Percentiles rank a stretch among this genome's conserved stretches.
Evolutionary conservation across 768 basidiomycete genomes (phyloP).

Genomic region (Mycena galericulata): DNA sequence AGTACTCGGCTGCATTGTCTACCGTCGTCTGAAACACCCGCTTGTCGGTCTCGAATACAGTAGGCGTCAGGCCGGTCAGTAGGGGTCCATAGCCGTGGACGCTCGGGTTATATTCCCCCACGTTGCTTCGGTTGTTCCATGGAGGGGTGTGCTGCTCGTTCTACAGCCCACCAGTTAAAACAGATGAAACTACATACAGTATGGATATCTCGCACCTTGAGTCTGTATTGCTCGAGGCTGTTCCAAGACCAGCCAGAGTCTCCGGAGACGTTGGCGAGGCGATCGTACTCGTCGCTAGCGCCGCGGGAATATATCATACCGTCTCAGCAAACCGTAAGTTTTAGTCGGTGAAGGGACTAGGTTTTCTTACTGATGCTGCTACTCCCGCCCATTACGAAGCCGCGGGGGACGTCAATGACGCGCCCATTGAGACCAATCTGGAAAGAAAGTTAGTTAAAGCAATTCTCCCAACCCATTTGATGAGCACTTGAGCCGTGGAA

Average conservation of each 20-base stretch:
- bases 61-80: constrained; percentile 33
- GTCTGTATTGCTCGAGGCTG: too few relatives aligned
- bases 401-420: constrained; percentile 26
- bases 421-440: constrained; percentile 34
- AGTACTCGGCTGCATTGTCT: too few relatives aligned
- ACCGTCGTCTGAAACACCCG: too few relatives aligned
- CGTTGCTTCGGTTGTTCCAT: too few relatives aligned
- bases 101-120: constrained; percentile 37
- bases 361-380: constrained; percentile 30
- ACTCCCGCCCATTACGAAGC: constrained; percentile 36
- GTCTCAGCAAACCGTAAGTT: constrained; percentile 13
- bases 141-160: constrained; percentile 35
- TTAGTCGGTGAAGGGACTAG: not conserved
- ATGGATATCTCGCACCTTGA: constrained; percentile 10
- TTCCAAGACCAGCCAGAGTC: too few relatives aligned
- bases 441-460: too few relatives aligned
- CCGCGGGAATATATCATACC: constrained; percentile 35
- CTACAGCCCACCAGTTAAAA: constrained; percentile 23
- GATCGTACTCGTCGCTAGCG: too few relatives aligned
- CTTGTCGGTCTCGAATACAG: constrained; percentile 17
- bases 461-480: too few relatives aligned
- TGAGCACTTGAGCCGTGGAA: constrained; percentile 46
- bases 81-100: constrained; percentile 39
- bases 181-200: too few relatives aligned
- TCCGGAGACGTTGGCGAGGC: too few relatives aligned